Evolutionary conservation across 148 eudicot genomes (phyloP).

Genomic region (Fagopyrum esculentum): DNA sequence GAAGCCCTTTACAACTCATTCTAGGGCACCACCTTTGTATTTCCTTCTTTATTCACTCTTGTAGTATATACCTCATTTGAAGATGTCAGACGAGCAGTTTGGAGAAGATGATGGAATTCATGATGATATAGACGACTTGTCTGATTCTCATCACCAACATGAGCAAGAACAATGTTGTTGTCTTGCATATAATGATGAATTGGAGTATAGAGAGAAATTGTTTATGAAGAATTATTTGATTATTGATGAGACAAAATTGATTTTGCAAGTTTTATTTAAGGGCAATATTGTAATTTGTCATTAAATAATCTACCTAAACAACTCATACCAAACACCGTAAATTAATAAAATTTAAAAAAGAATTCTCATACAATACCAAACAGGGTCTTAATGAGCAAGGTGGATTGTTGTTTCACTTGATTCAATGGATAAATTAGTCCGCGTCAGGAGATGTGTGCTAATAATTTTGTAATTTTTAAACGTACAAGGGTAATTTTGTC

Average conservation of each 20-base stretch:
- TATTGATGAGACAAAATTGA: background rate
- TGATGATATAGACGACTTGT: conserved; percentile 60
- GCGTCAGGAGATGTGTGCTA: no score
- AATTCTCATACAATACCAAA: no score
- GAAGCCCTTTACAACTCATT: conserved; percentile 53
- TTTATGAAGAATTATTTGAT: conserved; percentile 81
- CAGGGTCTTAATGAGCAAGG: no score
- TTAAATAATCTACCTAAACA: no score
- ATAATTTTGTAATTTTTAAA: no score
- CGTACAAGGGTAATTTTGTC: no score
- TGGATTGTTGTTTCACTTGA: no score
- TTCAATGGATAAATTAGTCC: no score
- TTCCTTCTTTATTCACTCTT: conserved; percentile 83
- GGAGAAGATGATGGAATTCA: conserved; percentile 57
- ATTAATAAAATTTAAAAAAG: no score
- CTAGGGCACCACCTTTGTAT: conserved; percentile 75
- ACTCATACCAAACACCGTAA: no score
- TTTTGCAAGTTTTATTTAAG: no score
- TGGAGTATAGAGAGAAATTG: conserved; percentile 86
- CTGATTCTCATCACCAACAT: conserved; percentile 64
- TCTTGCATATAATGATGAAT: conserved; percentile 66
- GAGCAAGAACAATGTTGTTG: conserved; percentile 58
- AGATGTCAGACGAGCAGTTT: conserved; percentile 75
- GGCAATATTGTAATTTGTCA: no score
- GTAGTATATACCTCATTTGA: conserved; percentile 75